Conservation (phyloP, 306 rosid species). For the Leucaena leucocephala region DNA sequence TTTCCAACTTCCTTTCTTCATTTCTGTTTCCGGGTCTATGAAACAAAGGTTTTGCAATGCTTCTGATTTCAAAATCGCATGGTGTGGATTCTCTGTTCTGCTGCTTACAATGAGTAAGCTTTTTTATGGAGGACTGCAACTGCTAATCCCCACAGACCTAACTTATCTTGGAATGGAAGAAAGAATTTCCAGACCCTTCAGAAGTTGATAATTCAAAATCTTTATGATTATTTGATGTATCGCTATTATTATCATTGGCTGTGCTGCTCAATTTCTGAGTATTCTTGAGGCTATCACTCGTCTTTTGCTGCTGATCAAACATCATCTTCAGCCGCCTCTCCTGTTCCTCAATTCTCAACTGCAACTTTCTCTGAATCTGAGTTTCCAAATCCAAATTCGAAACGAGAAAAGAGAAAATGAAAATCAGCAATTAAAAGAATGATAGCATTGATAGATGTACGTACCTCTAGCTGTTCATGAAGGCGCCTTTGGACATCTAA, state of each 20-base stretch:
- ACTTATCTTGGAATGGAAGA: conserved; percentile 37
- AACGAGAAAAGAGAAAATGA: conserved; percentile 4
- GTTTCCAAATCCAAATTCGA: conserved; percentile 12
- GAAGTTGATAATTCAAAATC: conserved; percentile 34
- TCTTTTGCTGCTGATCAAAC: conserved; percentile 59
- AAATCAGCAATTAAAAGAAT: not conserved
- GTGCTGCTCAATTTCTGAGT: conserved; percentile 25
- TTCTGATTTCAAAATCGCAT: conserved; percentile 15
- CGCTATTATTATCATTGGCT: conserved; percentile 23
- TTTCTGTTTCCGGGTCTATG: not conserved
- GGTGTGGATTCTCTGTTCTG: conserved; percentile 17
- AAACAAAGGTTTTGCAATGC: not conserved
- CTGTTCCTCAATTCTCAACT: conserved; percentile 60
- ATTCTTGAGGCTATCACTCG: conserved; percentile 32
- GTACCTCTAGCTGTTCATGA: conserved; percentile 92
- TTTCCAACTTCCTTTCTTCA: not conserved
- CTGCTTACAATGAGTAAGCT: not conserved
- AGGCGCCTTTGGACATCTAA: conserved; percentile 87
- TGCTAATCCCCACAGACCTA: conserved; percentile 27
- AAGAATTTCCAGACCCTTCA: conserved; percentile 37
- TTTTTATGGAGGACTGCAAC: conserved; percentile 15
- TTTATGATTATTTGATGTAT: conserved; percentile 31
- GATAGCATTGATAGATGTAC: conserved; percentile 6
- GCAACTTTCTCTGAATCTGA: conserved; percentile 60
- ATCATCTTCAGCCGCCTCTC: conserved; percentile 55